phyloP scores from a whole-genome alignment of 768 basidiomycete species.

The Boletus sp. region DNA sequence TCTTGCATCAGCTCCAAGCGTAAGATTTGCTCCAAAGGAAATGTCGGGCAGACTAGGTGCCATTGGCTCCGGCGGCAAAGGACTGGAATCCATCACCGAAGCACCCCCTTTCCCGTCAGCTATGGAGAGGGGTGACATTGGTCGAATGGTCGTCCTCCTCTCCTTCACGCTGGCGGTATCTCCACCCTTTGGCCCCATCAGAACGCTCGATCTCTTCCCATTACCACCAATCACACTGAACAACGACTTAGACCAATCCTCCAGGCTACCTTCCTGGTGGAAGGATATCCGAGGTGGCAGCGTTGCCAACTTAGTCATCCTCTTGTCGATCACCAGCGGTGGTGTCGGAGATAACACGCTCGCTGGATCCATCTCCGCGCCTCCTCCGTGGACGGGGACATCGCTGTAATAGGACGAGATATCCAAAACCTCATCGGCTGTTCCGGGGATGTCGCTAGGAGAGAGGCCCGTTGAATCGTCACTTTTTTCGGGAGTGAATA shows the following conservation, averaged over 20 bases:
- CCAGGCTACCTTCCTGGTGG: conserved; percentile 47
- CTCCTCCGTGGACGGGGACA: conserved; percentile 1
- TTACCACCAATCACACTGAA: conserved; percentile 48
- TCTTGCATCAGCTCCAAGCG: conserved; percentile 14
- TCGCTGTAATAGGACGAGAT: conserved; percentile 25
- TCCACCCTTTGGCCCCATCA: background rate
- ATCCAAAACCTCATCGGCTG: conserved; percentile 28
- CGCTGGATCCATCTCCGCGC: conserved; percentile 4
- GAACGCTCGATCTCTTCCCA: conserved; percentile 15
- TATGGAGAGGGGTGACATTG: conserved; percentile 3
- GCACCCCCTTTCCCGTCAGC: background rate
- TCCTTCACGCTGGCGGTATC: conserved; percentile 7
- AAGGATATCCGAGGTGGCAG: conserved; percentile 56
- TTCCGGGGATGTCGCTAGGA: conserved; percentile 17
- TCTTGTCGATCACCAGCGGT: conserved; percentile 33
- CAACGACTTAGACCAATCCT: conserved; percentile 54
- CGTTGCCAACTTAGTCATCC: conserved; percentile 14
- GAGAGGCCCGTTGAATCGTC: background rate
- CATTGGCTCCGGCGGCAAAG: conserved; percentile 2
- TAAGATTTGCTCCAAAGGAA: conserved; percentile 21
- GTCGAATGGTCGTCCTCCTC: conserved; percentile 20
- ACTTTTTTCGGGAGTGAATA: background rate
- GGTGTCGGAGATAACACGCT: conserved; percentile 23
- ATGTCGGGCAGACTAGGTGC: conserved; percentile 13
- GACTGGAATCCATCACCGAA: conserved; percentile 3